A percentile compares a stretch with the other conserved stretches of the same genome.
These are phyloP conservation scores for Triticum dicoccoides DNA, from an alignment of 176 grass and related monocot genomes.

Conservation along the genomic window DNA sequence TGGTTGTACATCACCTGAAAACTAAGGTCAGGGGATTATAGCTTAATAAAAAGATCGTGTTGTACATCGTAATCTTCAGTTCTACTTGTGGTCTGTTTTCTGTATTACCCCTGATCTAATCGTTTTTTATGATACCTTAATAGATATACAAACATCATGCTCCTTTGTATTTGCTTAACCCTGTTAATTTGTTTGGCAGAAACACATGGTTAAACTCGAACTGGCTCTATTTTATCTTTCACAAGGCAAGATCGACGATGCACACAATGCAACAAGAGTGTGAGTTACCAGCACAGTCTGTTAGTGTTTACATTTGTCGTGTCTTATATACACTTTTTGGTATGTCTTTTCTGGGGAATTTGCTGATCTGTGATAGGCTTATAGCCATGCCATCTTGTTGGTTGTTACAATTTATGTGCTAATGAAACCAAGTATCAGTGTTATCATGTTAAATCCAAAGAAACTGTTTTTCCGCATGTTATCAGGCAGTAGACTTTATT, in stretches of 20 bases:
- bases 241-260: constrained; percentile 44
- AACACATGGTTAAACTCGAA: constrained; percentile 49
- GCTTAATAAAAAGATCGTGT: background rate
- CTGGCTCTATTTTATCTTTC: constrained; percentile 61
- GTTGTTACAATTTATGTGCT: background rate
- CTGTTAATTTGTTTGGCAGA: constrained; percentile 46
- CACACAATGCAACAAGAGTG: constrained; percentile 53
- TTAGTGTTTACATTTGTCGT: background rate
- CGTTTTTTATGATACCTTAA: background rate
- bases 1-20: background rate
- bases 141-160: constrained; percentile 3
- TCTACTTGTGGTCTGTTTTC: background rate
- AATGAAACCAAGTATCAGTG: background rate
- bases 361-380: background rate
- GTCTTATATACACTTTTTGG: background rate
- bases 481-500: background rate
- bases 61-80: background rate
- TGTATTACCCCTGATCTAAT: background rate
- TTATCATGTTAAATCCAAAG: background rate
- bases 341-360: background rate
- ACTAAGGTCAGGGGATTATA: background rate
- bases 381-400: background rate
- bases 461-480: background rate
- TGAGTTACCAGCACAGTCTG: constrained; percentile 27
- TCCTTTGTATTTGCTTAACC: constrained; percentile 11